Base-by-base conservation (phyloP, 2,329 filamentous ascomycete species). In the Aspergillus glaucus region DNA sequence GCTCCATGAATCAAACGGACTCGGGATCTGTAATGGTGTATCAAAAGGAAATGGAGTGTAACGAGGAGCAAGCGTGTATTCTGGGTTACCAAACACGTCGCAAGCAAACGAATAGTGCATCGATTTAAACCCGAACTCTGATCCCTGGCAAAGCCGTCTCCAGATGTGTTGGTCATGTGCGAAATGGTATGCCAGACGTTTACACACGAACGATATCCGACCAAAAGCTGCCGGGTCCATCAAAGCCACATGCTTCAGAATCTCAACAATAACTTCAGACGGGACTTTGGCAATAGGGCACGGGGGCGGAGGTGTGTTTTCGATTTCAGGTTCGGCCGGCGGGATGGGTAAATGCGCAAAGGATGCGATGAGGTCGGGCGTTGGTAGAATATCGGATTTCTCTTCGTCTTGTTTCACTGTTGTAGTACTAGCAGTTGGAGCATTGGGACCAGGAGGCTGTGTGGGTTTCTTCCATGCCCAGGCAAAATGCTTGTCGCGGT, bases 401-500 rank as follows among this genome's bases (percentile, higher is more conserved):
- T 80, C 74, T 62, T 79, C 70, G 64, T 82, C 79, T 62, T 79
- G 75, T 57, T 83, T 76, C 60, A 77, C 75, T 46, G 78, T 71
- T 50, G 77, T 76, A 0, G 79, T 73, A 2, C 79, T 74, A 19
- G 78, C 77, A 6, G 65, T 62, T 2, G 79, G 54, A 9, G 77
- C 74, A 64, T 78, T 79, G 7, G 76, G 72, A 7, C 63, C 51
- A 7, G 76, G 72, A 6, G 64, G 51, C 45, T 72, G 63, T 30
- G 65, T 46, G 46, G 72, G 43, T 47, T 62, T 70, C 62, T 80
- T 84, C 53, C 77, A 70, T 8, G 80, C 78, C 36, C 81, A 76
- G 2, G 91, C 86, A 62, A 93, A 96, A 70, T 97, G 85, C 72
- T 97, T 97, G 62, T 88, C 86, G 61, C 88, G 87, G 73, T 96